Conservation (phyloP, 805 yeast genomes). For the Ogataea sp. region DNA sequence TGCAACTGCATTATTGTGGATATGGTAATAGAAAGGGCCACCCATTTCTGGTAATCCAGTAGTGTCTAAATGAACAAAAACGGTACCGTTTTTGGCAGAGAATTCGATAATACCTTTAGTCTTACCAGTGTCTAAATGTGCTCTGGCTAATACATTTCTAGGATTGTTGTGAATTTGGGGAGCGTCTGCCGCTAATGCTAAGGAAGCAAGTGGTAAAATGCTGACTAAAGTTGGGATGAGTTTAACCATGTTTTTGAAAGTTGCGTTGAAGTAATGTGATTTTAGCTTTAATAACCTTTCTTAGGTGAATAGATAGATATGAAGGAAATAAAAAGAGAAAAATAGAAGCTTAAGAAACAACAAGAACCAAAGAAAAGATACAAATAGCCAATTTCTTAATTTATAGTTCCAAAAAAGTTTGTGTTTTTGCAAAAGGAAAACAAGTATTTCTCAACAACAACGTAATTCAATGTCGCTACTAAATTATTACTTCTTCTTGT, state of each 20-base stretch:
- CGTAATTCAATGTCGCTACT: too few species aligned
- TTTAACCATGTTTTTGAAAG: neutral
- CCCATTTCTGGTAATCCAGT: constrained; percentile 60
- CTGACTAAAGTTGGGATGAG: neutral
- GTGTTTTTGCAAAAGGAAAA: too few species aligned
- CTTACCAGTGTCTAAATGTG: constrained; percentile 42
- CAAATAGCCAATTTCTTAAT: too few species aligned
- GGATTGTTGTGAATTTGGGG: constrained; percentile 45
- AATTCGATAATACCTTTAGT: constrained; percentile 48
- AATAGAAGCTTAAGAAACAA: neutral
- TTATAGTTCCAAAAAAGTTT: too few species aligned
- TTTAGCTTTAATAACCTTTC: too few species aligned
- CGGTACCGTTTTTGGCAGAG: constrained; percentile 49
- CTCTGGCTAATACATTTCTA: constrained; percentile 43
- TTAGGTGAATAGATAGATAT: neutral
- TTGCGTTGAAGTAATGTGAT: neutral
- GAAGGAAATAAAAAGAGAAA: neutral
- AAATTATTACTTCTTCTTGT: too few species aligned
- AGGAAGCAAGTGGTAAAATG: neutral
- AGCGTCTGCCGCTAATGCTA: constrained; percentile 31
- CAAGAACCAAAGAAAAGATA: too few species aligned
- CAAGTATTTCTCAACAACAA: too few species aligned
- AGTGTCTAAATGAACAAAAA: constrained; percentile 61
- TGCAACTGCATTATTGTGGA: constrained; percentile 49
- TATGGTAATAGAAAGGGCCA: constrained; percentile 65